Conservation (phyloP, 2,329 filamentous ascomycete species). For the Diaporthe vaccinii region DNA sequence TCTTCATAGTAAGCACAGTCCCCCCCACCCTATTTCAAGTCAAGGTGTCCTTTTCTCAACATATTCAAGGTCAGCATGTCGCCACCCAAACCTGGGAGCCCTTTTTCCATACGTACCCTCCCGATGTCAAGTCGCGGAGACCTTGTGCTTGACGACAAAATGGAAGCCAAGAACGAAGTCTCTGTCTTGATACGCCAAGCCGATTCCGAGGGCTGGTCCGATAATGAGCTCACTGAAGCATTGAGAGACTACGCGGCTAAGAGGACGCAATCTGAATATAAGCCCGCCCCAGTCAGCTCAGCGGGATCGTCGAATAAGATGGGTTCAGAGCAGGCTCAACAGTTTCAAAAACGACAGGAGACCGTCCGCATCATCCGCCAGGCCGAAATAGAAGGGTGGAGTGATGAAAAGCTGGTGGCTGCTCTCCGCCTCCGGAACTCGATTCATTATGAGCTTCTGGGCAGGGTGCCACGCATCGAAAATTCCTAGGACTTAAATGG, state of each 20-base stretch:
- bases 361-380: background rate
- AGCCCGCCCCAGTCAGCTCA: background rate
- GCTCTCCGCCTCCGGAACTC: constrained; percentile 10
- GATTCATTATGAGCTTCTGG: background rate
- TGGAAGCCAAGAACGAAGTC: background rate
- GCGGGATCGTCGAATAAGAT: too few species aligned
- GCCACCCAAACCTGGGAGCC: background rate
- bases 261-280: background rate
- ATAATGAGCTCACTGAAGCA: constrained; percentile 10
- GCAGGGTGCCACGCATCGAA: background rate
- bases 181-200: background rate
- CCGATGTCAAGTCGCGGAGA: background rate
- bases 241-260: background rate
- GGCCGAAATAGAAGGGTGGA: constrained; percentile 24
- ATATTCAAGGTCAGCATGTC: background rate
- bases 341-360: background rate
- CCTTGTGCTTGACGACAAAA: too few species aligned
- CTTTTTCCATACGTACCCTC: background rate
- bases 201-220: constrained; percentile 20
- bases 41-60: background rate
- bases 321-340: background rate
- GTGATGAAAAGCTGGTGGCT: background rate
- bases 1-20: background rate
- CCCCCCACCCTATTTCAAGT: too few species aligned
- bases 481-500: fast-evolving